Base-by-base conservation (phyloP, 495 filamentous ascomycete species). In the Hypoxylon rickii region DNA sequence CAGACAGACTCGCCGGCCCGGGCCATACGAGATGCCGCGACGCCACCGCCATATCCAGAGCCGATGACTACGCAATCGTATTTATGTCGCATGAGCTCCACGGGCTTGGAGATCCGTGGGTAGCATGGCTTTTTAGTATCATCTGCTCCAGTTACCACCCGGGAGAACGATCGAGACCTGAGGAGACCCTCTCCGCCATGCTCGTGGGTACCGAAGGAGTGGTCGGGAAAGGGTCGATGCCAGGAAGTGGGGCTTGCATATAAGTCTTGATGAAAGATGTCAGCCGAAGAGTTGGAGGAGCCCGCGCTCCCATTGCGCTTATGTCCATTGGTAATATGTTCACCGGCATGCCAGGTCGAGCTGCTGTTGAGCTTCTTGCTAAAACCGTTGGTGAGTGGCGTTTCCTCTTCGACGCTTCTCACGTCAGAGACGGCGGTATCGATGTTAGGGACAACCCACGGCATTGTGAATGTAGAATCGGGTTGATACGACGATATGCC, bases 51-150 rank as follows among this genome's bases (percentile, higher is more conserved):
- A 68, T 87, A 87, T 1, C 86, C 86, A 13, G 83, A 86, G 0
- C 86, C 85, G 39, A 88, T 79, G 11, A 88, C 80, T 18, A 88
- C 79, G 17, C 81, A 79, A 62, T 89, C 85, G 46, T 88, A 87
- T n/a, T 70, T 63, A 32, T 70, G 64, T 22, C 80, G 71, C 60
- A 88, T 77, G 12, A 79, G 74, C 52, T 82, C 73, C 15, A 86
- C 76, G 0, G 84, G 78, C 49, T 74, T 78, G 42, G 78, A 79
- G 18, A 88, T 74, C 1, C 76, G 74, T 1, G 84, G 83, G 54
- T 75, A 82, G 36, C 49, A 21, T 34, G 65, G 44, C 12, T 53
- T 61, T 12, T 67, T 65, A 10, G 62, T 61, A 45, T 79, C 74
- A 55, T 79, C 77, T 16, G 65, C 70, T 57, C 74, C 78, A 6